Percentiles rank a stretch among this genome's conserved stretches.
Evolutionary conservation across 305 asterid genomes (phyloP).

Genomic region (Rubia balearica): DNA sequence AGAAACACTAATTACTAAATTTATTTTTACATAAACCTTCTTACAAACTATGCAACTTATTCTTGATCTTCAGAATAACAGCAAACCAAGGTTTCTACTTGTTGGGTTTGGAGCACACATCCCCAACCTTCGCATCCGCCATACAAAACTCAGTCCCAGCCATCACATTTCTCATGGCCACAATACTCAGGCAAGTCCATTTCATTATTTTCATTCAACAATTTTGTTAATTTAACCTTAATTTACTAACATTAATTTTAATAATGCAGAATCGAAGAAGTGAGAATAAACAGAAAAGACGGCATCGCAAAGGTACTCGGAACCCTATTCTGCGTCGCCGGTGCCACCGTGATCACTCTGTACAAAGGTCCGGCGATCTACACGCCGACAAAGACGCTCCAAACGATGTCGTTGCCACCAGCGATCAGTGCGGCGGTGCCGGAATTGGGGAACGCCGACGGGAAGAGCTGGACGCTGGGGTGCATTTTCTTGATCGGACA

Average conservation of each 20-base stretch:
- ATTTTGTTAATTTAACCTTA: not conserved
- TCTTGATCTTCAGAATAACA: slow-evolving; percentile 50
- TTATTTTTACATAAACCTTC: not conserved
- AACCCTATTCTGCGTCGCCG: slow-evolving; percentile 78
- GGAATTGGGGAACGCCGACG: slow-evolving; percentile 52
- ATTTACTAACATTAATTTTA: too few species aligned
- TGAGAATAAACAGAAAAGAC: slow-evolving; percentile 72
- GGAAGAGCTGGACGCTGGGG: slow-evolving; percentile 89
- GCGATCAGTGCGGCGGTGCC: not conserved
- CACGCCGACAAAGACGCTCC: slow-evolving; percentile 59
- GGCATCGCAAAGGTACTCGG: slow-evolving; percentile 87
- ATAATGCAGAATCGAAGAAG: slow-evolving; percentile 67
- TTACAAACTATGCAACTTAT: not conserved
- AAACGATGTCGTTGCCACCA: slow-evolving; percentile 10
- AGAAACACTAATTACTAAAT: too few species aligned
- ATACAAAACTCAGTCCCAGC: slow-evolving; percentile 97
- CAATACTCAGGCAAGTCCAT: slow-evolving; percentile 53
- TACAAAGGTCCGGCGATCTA: slow-evolving; percentile 92
- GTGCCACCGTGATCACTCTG: slow-evolving; percentile 92
- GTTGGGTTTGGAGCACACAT: slow-evolving; percentile 89
- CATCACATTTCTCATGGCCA: slow-evolving; percentile 91
- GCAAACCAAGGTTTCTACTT: slow-evolving; percentile 95
- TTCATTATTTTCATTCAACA: not conserved
- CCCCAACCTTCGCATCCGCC: slow-evolving; percentile 98
- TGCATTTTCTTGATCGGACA: slow-evolving; percentile 91